Percentiles rank a stretch among this genome's conserved stretches.
Evolutionary conservation across 1,284 basidiomycete species (phyloP).

Genomic region (Thelephora terrestris): DNA sequence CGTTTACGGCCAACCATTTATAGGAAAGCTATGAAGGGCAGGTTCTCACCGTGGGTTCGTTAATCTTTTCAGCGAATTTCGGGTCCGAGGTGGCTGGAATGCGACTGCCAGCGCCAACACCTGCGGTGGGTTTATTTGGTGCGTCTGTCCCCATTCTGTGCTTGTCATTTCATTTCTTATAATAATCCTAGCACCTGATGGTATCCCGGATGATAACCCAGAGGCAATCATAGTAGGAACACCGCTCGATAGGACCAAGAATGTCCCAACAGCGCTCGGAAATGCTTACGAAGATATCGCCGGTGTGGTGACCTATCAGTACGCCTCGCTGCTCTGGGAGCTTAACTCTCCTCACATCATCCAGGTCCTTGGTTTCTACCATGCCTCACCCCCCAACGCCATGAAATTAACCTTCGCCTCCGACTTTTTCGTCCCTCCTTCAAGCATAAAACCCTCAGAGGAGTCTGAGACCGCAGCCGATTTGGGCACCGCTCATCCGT

Average conservation of each 20-base stretch:
- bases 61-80: conserved; percentile 47
- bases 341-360: neutral
- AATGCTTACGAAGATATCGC: conserved; percentile 39
- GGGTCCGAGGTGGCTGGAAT: conserved; percentile 50
- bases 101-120: conserved; percentile 44
- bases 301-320: conserved; percentile 46
- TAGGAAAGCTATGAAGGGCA: conserved; percentile 56
- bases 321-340: neutral
- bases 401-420: conserved; percentile 35
- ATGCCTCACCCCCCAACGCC: conserved; percentile 45
- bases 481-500: neutral
- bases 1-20: conserved; percentile 45
- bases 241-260: conserved; percentile 46
- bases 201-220: conserved; percentile 45
- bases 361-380: conserved; percentile 36
- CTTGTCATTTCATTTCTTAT: neutral
- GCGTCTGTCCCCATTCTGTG: conserved; percentile 1
- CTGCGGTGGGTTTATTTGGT: conserved; percentile 49
- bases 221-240: conserved; percentile 45
- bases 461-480: conserved; percentile 6
- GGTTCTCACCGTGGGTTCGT: conserved; percentile 45
- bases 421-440: conserved; percentile 24
- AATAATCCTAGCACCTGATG: conserved; percentile 29
- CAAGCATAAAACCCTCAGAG: conserved; percentile 34
- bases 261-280: conserved; percentile 41